These are phyloP conservation scores for Penicillium atrosanguineum DNA, from an alignment of 495 filamentous ascomycete species.

Conservation along the genomic window DNA sequence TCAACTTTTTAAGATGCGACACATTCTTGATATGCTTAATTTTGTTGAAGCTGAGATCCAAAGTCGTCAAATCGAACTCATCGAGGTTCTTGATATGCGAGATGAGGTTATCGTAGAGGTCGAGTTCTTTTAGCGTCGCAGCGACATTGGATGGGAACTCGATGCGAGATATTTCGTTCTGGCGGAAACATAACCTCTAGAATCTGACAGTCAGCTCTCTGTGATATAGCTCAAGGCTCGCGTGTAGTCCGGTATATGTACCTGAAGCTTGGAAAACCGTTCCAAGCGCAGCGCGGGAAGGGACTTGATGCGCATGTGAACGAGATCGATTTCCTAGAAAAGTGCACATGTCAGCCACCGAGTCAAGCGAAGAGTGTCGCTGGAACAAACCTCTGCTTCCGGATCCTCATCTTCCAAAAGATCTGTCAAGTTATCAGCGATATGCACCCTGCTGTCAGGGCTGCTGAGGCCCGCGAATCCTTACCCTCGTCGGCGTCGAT, in stretches of 20 bases:
- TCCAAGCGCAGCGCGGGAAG: constrained; percentile 76
- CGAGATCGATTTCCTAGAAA: constrained; percentile 78
- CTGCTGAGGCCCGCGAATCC: constrained; percentile 1
- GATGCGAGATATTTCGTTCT: constrained; percentile 83
- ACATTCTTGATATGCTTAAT: constrained; percentile 97
- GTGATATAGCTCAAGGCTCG: background rate
- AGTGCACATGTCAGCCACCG: constrained; percentile 10
- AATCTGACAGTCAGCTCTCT: constrained; percentile 8
- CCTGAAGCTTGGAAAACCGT: constrained; percentile 72
- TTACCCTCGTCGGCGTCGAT: constrained; percentile 81
- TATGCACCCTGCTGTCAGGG: background rate
- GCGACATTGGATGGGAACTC: constrained; percentile 62
- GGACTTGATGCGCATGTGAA: constrained; percentile 79
- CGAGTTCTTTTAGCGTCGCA: constrained; percentile 71
- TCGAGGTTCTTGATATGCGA: constrained; percentile 83
- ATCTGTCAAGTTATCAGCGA: constrained; percentile 42
- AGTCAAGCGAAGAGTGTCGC: background rate
- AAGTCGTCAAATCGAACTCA: constrained; percentile 68
- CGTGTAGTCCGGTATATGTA: constrained; percentile 25
- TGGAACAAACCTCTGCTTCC: constrained; percentile 49
- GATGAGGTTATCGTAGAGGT: constrained; percentile 98
- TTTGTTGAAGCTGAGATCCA: constrained; percentile 98
- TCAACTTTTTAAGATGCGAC: constrained; percentile 72
- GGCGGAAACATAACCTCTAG: constrained; percentile 84
- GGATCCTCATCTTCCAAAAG: constrained; percentile 62